Conservation (phyloP, 768 basidiomycete species). For the Suillus americanus region DNA sequence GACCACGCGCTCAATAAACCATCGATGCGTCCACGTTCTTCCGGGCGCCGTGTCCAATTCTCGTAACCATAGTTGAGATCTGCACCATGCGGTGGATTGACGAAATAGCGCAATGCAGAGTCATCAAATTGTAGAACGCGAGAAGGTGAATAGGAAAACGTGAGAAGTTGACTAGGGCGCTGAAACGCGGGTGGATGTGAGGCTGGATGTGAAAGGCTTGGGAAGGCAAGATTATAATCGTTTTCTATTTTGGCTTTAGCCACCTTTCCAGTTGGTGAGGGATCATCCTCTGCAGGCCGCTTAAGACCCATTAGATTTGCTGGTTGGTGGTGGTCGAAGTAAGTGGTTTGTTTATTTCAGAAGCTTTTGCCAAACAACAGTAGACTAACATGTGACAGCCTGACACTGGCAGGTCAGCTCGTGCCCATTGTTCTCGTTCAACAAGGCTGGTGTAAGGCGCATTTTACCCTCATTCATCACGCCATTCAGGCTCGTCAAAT, state of each 20-base stretch:
- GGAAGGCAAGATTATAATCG: slow-evolving; percentile 20
- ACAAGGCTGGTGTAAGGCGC: background rate
- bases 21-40: slow-evolving; percentile 68
- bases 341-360: slow-evolving; percentile 17
- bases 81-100: slow-evolving; percentile 63
- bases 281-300: slow-evolving; percentile 23
- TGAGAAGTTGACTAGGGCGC: slow-evolving; percentile 63
- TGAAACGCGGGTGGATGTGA: slow-evolving; percentile 52
- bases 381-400: background rate
- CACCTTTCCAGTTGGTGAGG: slow-evolving; percentile 8
- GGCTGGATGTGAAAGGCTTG: slow-evolving; percentile 21
- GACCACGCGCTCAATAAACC: slow-evolving; percentile 59
- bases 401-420: background rate
- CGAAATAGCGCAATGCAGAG: slow-evolving; percentile 69
- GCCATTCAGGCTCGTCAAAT: background rate
- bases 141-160: slow-evolving; percentile 68
- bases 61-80: slow-evolving; percentile 73
- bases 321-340: slow-evolving; percentile 2
- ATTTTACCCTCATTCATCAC: background rate
- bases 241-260: slow-evolving; percentile 3
- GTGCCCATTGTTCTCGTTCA: background rate
- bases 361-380: slow-evolving; percentile 26
- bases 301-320: slow-evolving; percentile 25
- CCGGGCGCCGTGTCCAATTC: slow-evolving; percentile 65
- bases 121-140: slow-evolving; percentile 64